These are phyloP conservation scores for Ochromonas danica DNA, from an alignment of 108 stramenopile genomes.

Conservation along the genomic window DNA sequence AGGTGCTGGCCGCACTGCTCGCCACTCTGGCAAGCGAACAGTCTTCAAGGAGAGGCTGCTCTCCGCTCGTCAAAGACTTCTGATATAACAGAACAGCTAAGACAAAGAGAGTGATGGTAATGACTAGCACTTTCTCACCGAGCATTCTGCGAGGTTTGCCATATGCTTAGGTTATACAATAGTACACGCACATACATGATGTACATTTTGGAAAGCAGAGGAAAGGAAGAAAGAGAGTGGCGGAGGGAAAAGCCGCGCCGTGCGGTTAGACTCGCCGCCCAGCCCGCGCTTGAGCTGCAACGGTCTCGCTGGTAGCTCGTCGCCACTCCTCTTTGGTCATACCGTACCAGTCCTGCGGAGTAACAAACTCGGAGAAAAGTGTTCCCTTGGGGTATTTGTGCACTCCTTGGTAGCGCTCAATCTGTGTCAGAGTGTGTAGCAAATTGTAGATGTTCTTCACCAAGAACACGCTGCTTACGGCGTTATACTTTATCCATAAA, in stretches of 20 bases:
- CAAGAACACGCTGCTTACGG: slow-evolving; percentile 28
- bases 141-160: too few species aligned
- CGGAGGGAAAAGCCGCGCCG: too few species aligned
- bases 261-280: slow-evolving; percentile 26
- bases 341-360: slow-evolving; percentile 31
- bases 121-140: too few species aligned
- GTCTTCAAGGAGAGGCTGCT: too few species aligned
- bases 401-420: background rate
- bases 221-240: too few species aligned
- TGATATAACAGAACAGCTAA: too few species aligned
- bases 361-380: slow-evolving; percentile 18
- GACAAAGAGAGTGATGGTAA: too few species aligned
- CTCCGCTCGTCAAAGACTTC: too few species aligned
- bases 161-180: too few species aligned
- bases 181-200: too few species aligned
- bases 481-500: slow-evolving; percentile 30
- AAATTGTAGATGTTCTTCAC: slow-evolving; percentile 33
- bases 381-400: slow-evolving; percentile 4
- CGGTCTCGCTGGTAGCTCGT: slow-evolving; percentile 23
- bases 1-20: background rate
- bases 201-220: too few species aligned
- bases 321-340: slow-evolving; percentile 31
- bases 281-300: slow-evolving; percentile 11
- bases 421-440: background rate
- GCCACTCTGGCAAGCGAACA: too few species aligned